These are phyloP conservation scores for Penicillium daleae DNA, from an alignment of 495 filamentous ascomycete genomes.

Conservation along the genomic window DNA sequence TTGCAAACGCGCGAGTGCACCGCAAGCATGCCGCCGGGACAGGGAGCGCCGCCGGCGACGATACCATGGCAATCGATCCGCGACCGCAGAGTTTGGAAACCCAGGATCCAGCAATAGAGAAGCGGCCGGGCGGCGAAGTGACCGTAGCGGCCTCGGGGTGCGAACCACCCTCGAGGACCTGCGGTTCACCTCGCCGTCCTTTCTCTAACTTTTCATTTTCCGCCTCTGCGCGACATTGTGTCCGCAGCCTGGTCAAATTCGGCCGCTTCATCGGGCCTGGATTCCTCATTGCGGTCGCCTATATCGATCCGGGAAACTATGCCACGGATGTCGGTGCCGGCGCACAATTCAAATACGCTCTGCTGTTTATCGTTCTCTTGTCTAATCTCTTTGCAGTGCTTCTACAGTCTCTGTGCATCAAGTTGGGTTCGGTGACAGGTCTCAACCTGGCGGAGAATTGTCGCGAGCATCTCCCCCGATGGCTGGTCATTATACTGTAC, in stretches of 20 bases:
- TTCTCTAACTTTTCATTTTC: slow-evolving; percentile 27
- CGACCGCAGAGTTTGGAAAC: slow-evolving; percentile 29
- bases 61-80: slow-evolving; percentile 31
- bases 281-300: slow-evolving; percentile 79
- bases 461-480: slow-evolving; percentile 72
- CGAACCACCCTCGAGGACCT: slow-evolving; percentile 41
- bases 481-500: slow-evolving; percentile 77
- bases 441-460: slow-evolving; percentile 81
- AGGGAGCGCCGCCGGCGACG: slow-evolving; percentile 28
- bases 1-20: slow-evolving; percentile 46
- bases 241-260: slow-evolving; percentile 60
- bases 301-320: slow-evolving; percentile 87
- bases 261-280: slow-evolving; percentile 82
- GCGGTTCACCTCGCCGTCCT: slow-evolving; percentile 44
- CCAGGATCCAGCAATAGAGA: slow-evolving; percentile 33
- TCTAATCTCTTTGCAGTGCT: slow-evolving; percentile 86
- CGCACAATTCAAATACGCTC: slow-evolving; percentile 63
- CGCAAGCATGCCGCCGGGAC: slow-evolving; percentile 35
- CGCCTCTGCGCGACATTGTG: slow-evolving; percentile 24
- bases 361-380: slow-evolving; percentile 80
- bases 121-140: slow-evolving; percentile 39
- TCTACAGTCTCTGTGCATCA: slow-evolving; percentile 80
- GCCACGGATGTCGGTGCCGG: slow-evolving; percentile 81
- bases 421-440: slow-evolving; percentile 84
- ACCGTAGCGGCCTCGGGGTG: slow-evolving; percentile 38